phyloP scores from a whole-genome alignment of 1,284 basidiomycete genomes.

The Trametes hirsuta region DNA sequence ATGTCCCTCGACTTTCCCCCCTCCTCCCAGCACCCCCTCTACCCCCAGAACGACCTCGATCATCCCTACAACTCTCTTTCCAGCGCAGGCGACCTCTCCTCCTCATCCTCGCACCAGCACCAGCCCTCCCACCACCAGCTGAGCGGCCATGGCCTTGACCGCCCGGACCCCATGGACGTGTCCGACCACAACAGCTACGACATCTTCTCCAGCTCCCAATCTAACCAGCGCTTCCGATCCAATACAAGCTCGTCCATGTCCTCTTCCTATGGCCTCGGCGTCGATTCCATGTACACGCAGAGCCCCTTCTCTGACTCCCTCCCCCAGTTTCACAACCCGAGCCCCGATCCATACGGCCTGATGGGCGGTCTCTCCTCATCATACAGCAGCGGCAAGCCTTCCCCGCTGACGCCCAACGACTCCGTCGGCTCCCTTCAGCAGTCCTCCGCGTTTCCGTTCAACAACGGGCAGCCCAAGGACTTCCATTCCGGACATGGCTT shows the following conservation, averaged over 20 bases:
- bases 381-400: constrained; percentile 71
- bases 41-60: constrained; percentile 48
- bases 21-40: constrained; percentile 49
- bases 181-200: constrained; percentile 52
- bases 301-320: constrained; percentile 60
- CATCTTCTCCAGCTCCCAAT: constrained; percentile 54
- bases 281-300: constrained; percentile 62
- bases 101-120: constrained; percentile 23
- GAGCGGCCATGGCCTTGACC: constrained; percentile 36
- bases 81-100: constrained; percentile 28
- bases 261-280: constrained; percentile 53
- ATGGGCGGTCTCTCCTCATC: constrained; percentile 63
- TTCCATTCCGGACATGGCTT: constrained; percentile 51
- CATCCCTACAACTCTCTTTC: constrained; percentile 33
- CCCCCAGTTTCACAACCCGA: constrained; percentile 55
- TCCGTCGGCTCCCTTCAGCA: constrained; percentile 58
- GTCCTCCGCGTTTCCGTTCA: constrained; percentile 52
- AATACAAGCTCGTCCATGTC: constrained; percentile 66
- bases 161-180: constrained; percentile 35
- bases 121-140: constrained; percentile 32
- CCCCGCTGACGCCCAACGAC: constrained; percentile 72
- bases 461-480: constrained; percentile 52
- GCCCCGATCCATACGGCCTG: constrained; percentile 61
- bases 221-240: constrained; percentile 58
- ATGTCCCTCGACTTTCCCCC: constrained; percentile 63